These are phyloP conservation scores for Thalassiosira livingstoniorum DNA, from an alignment of 352 stramenopile species.

Conservation along the genomic window DNA sequence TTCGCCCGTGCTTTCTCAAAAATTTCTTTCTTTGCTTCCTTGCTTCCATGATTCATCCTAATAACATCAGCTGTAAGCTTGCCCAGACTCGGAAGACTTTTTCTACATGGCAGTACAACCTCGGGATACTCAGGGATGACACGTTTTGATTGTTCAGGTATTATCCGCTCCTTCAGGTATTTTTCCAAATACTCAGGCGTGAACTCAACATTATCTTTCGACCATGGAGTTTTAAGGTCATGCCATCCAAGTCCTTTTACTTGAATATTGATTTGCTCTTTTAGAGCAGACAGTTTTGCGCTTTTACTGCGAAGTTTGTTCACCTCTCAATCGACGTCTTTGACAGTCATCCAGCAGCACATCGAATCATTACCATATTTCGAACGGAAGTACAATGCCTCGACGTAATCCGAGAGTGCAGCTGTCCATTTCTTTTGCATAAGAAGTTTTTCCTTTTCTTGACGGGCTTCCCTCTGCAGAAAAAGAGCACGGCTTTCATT, in stretches of 20 bases:
- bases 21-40: not conserved
- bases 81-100: not conserved
- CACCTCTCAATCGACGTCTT: too few relatives aligned
- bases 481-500: too few relatives aligned
- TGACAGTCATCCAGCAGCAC: too few relatives aligned
- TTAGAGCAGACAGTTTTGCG: not conserved
- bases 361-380: too few relatives aligned
- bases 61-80: not conserved
- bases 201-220: not conserved
- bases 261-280: not conserved
- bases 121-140: not conserved
- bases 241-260: not conserved
- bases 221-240: not conserved
- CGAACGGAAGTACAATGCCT: too few relatives aligned
- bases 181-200: not conserved
- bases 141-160: not conserved
- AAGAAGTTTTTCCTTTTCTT: too few relatives aligned
- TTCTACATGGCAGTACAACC: not conserved
- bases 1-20: not conserved
- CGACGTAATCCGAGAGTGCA: too few relatives aligned
- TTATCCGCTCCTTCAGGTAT: not conserved
- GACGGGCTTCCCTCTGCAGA: too few relatives aligned
- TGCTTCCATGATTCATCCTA: not conserved
- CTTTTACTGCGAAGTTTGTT: not conserved
- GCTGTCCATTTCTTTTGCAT: too few relatives aligned